phyloP scores from a whole-genome alignment of 2,329 filamentous ascomycete genomes.

The Penicillium brevicompactum region DNA sequence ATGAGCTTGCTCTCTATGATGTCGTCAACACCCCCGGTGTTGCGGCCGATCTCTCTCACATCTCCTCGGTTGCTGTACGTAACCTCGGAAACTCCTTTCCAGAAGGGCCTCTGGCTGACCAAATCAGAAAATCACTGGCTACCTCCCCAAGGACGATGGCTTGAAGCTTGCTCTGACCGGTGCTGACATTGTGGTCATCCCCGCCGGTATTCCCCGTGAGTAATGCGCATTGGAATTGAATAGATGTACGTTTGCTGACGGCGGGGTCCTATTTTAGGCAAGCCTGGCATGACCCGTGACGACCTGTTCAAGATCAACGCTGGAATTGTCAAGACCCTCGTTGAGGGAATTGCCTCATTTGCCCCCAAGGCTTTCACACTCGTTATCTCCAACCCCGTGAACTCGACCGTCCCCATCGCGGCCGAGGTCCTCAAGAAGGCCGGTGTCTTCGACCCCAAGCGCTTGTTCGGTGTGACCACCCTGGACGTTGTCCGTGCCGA shows the following conservation, averaged over 20 bases:
- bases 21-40: slow-evolving; percentile 98
- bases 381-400: slow-evolving; percentile 99
- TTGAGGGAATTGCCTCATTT: slow-evolving; percentile 83
- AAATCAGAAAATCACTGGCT: slow-evolving; percentile 77
- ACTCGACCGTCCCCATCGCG: slow-evolving; percentile 97
- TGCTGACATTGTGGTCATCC: slow-evolving; percentile 95
- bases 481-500: slow-evolving; percentile 97
- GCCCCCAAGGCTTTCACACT: slow-evolving; percentile 92
- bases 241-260: slow-evolving; percentile 8
- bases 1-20: slow-evolving; percentile 97
- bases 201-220: slow-evolving; percentile 95
- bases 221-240: slow-evolving; percentile 21
- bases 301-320: slow-evolving; percentile 99
- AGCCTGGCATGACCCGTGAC: slow-evolving; percentile 99
- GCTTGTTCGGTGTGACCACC: slow-evolving; percentile 97
- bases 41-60: slow-evolving; percentile 94
- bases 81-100: neutral
- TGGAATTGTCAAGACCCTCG: slow-evolving; percentile 91
- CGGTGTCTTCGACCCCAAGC: slow-evolving; percentile 90
- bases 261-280: slow-evolving; percentile 60
- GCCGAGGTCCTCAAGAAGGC: slow-evolving; percentile 95
- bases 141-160: slow-evolving; percentile 82
- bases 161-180: slow-evolving; percentile 86
- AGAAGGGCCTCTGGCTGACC: neutral
- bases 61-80: slow-evolving; percentile 83